Evolutionary conservation across 2,329 filamentous ascomycete species (phyloP).

Genomic region (Alternaria brassicicola): DNA sequence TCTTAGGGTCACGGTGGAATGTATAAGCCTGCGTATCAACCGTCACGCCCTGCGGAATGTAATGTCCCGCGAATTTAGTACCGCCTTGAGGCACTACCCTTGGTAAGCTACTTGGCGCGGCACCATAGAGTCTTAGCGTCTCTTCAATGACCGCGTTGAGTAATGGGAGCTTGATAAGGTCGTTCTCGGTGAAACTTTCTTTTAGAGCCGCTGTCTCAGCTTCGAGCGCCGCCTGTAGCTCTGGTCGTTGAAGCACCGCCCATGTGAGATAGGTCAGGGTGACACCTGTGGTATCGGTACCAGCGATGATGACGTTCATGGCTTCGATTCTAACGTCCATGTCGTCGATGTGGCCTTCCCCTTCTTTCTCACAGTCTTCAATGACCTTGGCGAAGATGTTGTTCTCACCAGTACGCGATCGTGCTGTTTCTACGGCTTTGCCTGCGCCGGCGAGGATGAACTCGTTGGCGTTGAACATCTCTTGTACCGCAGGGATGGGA

Average conservation of each 20-base stretch:
- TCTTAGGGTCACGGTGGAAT: slow-evolving; percentile 46
- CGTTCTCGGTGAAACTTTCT: slow-evolving; percentile 33
- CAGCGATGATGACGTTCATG: slow-evolving; percentile 44
- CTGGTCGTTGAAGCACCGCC: slow-evolving; percentile 35
- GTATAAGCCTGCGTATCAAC: slow-evolving; percentile 51
- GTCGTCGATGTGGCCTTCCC: slow-evolving; percentile 38
- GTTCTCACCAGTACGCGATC: slow-evolving; percentile 36
- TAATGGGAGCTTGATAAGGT: slow-evolving; percentile 43
- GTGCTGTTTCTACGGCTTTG: slow-evolving; percentile 40
- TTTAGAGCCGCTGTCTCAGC: slow-evolving; percentile 27
- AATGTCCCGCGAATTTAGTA: slow-evolving; percentile 41
- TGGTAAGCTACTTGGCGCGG: slow-evolving; percentile 46
- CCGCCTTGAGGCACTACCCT: slow-evolving; percentile 49
- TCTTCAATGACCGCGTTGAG: slow-evolving; percentile 51
- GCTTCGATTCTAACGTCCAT: slow-evolving; percentile 43
- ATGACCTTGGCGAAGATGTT: slow-evolving; percentile 46
- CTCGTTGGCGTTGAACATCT: slow-evolving; percentile 46
- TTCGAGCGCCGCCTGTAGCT: slow-evolving; percentile 28
- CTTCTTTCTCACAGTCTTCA: slow-evolving; percentile 39
- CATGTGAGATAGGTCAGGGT: slow-evolving; percentile 46
- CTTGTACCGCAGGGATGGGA: slow-evolving; percentile 36
- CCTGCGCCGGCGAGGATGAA: slow-evolving; percentile 39
- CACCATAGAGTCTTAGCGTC: slow-evolving; percentile 47
- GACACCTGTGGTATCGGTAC: slow-evolving; percentile 44
- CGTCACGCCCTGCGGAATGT: slow-evolving; percentile 47